A percentile compares a stretch with the other conserved stretches of the same genome.
Conservation (phyloP, 2,329 filamentous ascomycete genomes). For the Fusarium xyrophilum region DNA sequence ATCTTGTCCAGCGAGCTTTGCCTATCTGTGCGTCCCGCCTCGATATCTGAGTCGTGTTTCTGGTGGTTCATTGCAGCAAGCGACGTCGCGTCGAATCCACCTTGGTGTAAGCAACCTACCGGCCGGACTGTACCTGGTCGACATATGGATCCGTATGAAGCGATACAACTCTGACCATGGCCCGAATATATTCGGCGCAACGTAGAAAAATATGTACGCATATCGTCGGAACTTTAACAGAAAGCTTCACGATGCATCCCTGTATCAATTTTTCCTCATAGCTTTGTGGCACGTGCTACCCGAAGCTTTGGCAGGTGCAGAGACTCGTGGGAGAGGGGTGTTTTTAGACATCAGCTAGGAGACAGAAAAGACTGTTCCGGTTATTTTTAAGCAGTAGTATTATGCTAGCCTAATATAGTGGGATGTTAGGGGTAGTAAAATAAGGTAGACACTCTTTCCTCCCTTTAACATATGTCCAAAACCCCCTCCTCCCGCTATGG, state of each 20-base stretch:
- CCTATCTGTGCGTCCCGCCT: neutral
- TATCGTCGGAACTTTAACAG: neutral
- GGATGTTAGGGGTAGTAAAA: no score
- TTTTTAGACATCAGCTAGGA: no score
- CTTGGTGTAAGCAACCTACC: slow-evolving; percentile 8
- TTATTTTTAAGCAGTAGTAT: no score
- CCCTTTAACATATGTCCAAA: no score
- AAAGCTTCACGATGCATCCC: neutral
- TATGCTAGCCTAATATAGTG: no score
- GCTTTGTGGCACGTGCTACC: slow-evolving; percentile 14
- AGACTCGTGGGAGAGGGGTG: neutral
- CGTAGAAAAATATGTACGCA: neutral
- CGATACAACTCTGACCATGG: neutral
- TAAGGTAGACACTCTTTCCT: no score
- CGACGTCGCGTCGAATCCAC: slow-evolving; percentile 9
- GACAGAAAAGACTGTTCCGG: no score
- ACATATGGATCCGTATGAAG: neutral
- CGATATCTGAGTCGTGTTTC: slow-evolving; percentile 7
- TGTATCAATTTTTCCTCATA: neutral
- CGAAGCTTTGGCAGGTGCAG: slow-evolving; percentile 1
- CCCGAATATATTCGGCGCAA: slow-evolving; percentile 4
- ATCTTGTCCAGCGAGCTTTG: neutral
- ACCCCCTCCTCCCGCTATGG: no score
- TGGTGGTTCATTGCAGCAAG: slow-evolving; percentile 3
- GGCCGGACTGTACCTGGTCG: neutral